A percentile compares a stretch with the other conserved stretches of the same genome.
Conservation (phyloP, 768 basidiomycete genomes). For the Termitomyces sp. region DNA sequence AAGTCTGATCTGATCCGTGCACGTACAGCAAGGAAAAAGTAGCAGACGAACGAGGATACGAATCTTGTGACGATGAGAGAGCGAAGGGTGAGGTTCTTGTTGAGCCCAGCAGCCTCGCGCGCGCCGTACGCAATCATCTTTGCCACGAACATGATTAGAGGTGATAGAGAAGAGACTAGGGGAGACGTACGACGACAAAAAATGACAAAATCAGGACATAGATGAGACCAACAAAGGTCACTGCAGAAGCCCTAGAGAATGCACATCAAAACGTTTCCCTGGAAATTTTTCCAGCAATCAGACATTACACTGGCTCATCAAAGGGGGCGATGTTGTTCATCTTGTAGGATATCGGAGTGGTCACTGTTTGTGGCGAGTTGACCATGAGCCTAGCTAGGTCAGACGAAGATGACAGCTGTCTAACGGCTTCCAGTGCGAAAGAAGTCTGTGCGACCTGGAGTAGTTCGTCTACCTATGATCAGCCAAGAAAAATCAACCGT, state of each 20-base stretch:
- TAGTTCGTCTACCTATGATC: neutral
- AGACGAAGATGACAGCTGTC: slow-evolving; percentile 12
- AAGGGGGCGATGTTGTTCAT: slow-evolving; percentile 53
- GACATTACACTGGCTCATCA: slow-evolving; percentile 54
- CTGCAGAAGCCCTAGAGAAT: slow-evolving; percentile 39
- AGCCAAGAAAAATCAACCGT: neutral
- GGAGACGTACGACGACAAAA: slow-evolving; percentile 24
- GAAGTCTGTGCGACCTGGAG: slow-evolving; percentile 15
- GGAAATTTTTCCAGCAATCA: neutral
- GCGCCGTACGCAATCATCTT: slow-evolving; percentile 24
- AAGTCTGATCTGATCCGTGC: neutral
- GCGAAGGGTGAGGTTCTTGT: slow-evolving; percentile 22
- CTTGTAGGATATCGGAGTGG: slow-evolving; percentile 40
- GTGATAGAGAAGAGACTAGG: neutral
- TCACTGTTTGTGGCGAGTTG: slow-evolving; percentile 45
- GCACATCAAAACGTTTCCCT: neutral
- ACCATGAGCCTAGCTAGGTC: slow-evolving; percentile 28
- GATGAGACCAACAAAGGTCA: slow-evolving; percentile 52
- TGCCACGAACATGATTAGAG: neutral
- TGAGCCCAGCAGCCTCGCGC: slow-evolving; percentile 31
- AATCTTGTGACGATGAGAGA: slow-evolving; percentile 31
- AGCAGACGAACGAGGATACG: slow-evolving; percentile 23
- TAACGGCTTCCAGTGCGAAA: slow-evolving; percentile 21
- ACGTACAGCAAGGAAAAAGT: slow-evolving; percentile 33
- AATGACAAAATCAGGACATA: slow-evolving; percentile 43